Percentiles rank a stretch among this genome's conserved stretches.
phyloP scores from a whole-genome alignment of 1,284 basidiomycete species.

The Ustilago bromivora region DNA sequence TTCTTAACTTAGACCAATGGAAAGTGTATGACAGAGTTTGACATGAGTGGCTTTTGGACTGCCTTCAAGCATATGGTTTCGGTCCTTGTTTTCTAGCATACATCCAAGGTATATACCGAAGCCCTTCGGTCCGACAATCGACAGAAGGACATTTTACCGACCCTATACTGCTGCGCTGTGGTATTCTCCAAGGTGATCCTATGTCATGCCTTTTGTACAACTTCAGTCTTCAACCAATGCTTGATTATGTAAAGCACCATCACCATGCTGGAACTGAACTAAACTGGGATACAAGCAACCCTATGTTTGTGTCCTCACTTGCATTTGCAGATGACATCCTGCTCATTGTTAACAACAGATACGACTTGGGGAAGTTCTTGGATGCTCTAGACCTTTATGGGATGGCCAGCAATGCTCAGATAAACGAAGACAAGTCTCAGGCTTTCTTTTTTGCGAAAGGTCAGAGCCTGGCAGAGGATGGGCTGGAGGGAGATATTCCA shows the following conservation, averaged over 20 bases:
- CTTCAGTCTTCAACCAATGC: neutral
- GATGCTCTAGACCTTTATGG: neutral
- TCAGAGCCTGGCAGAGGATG: too few relatives aligned
- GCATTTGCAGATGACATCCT: neutral
- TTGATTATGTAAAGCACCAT: neutral
- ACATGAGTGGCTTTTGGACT: neutral
- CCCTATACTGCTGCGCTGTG: neutral
- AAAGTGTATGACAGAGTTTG: neutral
- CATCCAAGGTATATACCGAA: neutral
- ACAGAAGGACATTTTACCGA: neutral
- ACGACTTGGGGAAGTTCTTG: neutral
- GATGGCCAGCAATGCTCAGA: neutral
- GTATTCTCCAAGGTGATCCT: slow-evolving; percentile 1
- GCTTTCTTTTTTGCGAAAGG: neutral
- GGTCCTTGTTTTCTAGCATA: neutral
- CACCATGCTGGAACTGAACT: neutral
- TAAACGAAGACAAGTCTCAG: slow-evolving; percentile 1
- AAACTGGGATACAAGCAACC: neutral
- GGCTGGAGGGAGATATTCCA: neutral
- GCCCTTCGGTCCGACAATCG: neutral
- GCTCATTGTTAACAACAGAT: neutral
- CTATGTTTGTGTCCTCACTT: neutral
- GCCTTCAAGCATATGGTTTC: neutral
- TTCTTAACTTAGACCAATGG: neutral
- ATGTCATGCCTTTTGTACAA: slow-evolving; percentile 2